Base-by-base conservation (phyloP, 1,139 yeast species). In the Hyphopichia pseudoburtonii region DNA sequence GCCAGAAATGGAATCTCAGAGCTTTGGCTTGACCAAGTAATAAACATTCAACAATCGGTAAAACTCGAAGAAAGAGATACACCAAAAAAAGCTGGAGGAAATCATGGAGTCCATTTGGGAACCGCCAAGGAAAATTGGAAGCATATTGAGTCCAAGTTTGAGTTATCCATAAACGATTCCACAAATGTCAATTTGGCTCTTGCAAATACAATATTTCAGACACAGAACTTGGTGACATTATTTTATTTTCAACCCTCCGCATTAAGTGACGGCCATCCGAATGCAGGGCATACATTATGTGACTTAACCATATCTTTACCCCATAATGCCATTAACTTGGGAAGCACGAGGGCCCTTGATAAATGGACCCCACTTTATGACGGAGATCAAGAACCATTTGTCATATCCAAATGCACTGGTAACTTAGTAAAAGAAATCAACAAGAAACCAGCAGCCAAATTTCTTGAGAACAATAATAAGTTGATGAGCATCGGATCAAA, bases 381-480 rank as follows among this genome's bases (percentile, higher is more conserved):
- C 1, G 3, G 16, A 6, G 40, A 41, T 3, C 33, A 43, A 4
- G 48, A 41, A 11, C 44, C 51, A 19, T 56, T 74, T 32, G 41
- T 46, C 3, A 60, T 78, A 38, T 73, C 82, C 2, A 57, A 62
- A 6, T 65, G 70, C 38, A 58, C 64, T 2, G 81, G 80, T 23
- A 80, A 80, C 50, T 62, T 80, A 53, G 56, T 78, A 45, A 77
- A 78, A 50, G 51, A 64, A 6, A 64, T 80, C 41, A 69, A 78
- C 43, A 57, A 59, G 10, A 54, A 59, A 33, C 64, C 82, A 0
- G 85, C 85, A 1, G 73, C 84, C 1, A 64, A 66, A 28, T 73
- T 54, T 40, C 60, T 80, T 38, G 80, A 79, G 48, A 57, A 60
- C 8, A 69, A 70, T 41, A 54, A 60, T 1, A 47, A 53, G 32